A percentile compares a stretch with the other conserved stretches of the same genome.
These are phyloP conservation scores for Corylus heterophylla DNA, from an alignment of 306 rosid genomes.

Conservation along the genomic window DNA sequence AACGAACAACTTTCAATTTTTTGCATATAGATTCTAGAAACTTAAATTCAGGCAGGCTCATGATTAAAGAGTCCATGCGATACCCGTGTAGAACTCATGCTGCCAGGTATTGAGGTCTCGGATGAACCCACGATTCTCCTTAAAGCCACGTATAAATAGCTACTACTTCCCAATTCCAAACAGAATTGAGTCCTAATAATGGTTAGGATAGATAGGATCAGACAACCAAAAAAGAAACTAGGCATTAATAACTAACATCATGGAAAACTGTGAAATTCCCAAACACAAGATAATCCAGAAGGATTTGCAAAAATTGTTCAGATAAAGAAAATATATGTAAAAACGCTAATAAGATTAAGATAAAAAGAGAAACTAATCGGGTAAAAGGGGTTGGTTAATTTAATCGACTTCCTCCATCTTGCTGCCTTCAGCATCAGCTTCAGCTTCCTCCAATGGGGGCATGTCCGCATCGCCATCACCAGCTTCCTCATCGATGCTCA, in stretches of 20 bases:
- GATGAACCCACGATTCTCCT: no score
- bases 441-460: constrained; percentile 87
- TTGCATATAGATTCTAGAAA: no score
- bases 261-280: background rate
- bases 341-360: background rate
- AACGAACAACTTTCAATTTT: background rate
- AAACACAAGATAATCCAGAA: background rate
- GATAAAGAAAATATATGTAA: background rate
- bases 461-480: constrained; percentile 73
- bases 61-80: no score
- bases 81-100: no score
- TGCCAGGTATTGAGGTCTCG: no score
- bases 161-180: no score
- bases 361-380: background rate
- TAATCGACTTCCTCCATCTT: constrained; percentile 97
- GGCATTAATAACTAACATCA: background rate
- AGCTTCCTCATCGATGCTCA: constrained; percentile 86
- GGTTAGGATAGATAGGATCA: no score
- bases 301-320: background rate
- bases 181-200: no score
- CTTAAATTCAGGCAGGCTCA: no score
- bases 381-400: constrained; percentile 1
- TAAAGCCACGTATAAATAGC: no score
- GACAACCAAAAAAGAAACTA: background rate
- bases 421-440: constrained; percentile 86